Evolutionary conservation across 176 grass and related monocot genomes (phyloP), one percentile per base, ranked within the genome.

Genomic region (Aegilops tauschii): DNA sequence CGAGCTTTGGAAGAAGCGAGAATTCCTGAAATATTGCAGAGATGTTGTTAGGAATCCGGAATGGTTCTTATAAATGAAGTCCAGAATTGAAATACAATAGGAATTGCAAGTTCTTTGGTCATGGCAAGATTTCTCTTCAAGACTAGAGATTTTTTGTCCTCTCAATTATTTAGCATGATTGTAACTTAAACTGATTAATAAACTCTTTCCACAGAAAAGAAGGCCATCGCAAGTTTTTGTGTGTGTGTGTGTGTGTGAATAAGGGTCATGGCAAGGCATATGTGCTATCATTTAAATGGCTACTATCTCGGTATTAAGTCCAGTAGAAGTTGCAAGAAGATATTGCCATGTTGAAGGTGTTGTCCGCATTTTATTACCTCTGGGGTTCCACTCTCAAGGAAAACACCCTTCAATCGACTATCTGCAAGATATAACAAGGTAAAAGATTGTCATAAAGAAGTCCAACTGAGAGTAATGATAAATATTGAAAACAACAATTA

Each of bases 361-460:
- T 75, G 80, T 4, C 27, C 21, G 37, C 49, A 83, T 34, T 78
- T 78, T 75, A 29, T 85, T 86, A 98, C 96, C 96, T 98, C 93
- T 65, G 86, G 80, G 74, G 86, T 92, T 87, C 96, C 96, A 82
- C 96, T 98, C 93, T 98, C 96, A 82, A 98, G 96, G 71, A 98
- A 95, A 89, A 95, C 82, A 73, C 96, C 93, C 89, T 98, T 95
- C 70, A 98, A 6, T 92, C 92, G 89, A 82, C 84, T 94, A 80
- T 95, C 96, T 98, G 90, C 81, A 85, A 40, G 4, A 35, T 58
- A 27, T 28, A 76, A 67, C 30, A 78, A 70, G 31, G 65, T 21
- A 82, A 79, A 65, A 16, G 14, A 40, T 85, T 40, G 65, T 65
- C 7, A 52, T 52, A 76, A 65, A 27, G 29, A 86, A 76, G 17